A percentile compares a stretch with the other conserved stretches of the same genome.
phyloP scores from a whole-genome alignment of 1,139 yeast genomes.

The Hansenula lynferdii region DNA sequence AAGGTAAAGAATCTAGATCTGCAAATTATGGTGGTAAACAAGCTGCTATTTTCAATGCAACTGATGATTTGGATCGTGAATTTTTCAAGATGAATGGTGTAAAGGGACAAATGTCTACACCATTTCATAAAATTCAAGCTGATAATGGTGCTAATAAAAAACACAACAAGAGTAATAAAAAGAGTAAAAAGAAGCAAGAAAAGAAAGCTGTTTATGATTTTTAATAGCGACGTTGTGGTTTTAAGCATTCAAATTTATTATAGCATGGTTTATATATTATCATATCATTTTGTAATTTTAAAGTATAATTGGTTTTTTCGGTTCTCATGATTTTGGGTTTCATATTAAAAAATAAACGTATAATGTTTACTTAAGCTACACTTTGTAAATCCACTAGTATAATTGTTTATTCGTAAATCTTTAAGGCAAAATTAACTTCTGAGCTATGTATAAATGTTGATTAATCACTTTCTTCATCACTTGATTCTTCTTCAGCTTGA shows the following conservation, averaged over 20 bases:
- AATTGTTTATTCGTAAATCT: too few species aligned
- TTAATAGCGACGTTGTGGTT: not conserved
- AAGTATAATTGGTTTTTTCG: too few species aligned
- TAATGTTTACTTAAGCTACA: too few species aligned
- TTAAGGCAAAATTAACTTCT: not conserved
- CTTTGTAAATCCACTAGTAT: too few species aligned
- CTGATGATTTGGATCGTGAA: slow-evolving; percentile 77
- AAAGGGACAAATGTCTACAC: slow-evolving; percentile 58
- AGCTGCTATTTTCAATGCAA: slow-evolving; percentile 72
- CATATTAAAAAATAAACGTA: too few species aligned
- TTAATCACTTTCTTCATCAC: slow-evolving; percentile 40
- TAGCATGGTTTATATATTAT: too few species aligned
- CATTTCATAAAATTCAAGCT: slow-evolving; percentile 58
- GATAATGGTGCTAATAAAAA: slow-evolving; percentile 47
- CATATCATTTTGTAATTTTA: too few species aligned
- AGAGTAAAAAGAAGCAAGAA: slow-evolving; percentile 34
- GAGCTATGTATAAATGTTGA: not conserved
- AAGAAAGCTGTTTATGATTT: slow-evolving; percentile 1
- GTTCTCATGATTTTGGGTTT: too few species aligned
- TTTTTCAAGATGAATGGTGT: slow-evolving; percentile 68
- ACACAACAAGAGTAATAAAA: slow-evolving; percentile 76
- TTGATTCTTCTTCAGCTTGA: slow-evolving; percentile 77
- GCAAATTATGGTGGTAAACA: slow-evolving; percentile 73
- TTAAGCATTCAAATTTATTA: too few species aligned
- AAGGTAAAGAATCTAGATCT: slow-evolving; percentile 32